These are phyloP conservation scores for Puccinia coronata DNA, from an alignment of 1,284 basidiomycete species.

Conservation along the genomic window DNA sequence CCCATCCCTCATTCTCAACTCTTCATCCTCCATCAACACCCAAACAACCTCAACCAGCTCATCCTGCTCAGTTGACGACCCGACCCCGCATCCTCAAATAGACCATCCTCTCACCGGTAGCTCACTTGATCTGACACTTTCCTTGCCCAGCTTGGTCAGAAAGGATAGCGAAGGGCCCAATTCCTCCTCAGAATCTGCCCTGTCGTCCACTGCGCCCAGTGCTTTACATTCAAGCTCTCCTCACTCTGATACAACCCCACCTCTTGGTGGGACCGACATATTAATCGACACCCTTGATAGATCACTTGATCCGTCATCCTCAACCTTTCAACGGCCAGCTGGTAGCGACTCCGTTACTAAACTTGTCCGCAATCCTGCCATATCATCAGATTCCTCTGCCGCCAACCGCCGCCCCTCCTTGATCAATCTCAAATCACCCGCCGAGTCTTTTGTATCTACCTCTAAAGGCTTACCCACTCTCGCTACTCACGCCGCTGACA, in stretches of 20 bases:
- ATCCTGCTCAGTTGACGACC: not conserved
- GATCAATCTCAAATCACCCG: conserved; percentile 21
- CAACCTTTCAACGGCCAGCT: not conserved
- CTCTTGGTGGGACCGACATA: not conserved
- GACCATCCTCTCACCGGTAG: not conserved
- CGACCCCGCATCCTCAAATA: not conserved
- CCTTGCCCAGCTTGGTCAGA: conserved; percentile 41
- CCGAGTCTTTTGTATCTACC: conserved; percentile 15
- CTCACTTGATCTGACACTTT: not conserved
- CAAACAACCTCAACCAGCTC: conserved; percentile 15
- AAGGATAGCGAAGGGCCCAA: conserved; percentile 55
- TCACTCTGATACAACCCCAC: not conserved
- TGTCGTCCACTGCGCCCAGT: conserved; percentile 23
- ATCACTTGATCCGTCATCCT: not conserved
- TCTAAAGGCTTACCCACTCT: conserved; percentile 36
- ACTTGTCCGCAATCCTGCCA: not conserved
- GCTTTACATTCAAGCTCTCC: not conserved
- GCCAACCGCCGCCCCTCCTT: conserved; percentile 22
- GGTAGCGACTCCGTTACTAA: conserved; percentile 6
- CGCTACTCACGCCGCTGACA: conserved; percentile 15
- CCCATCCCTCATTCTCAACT: conserved; percentile 14
- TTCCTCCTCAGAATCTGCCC: conserved; percentile 49
- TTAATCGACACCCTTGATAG: not conserved
- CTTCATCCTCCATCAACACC: conserved; percentile 23
- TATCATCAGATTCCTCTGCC: not conserved